Conservation (phyloP, 2,329 filamentous ascomycete species). For the Tolypocladium tropicale region DNA sequence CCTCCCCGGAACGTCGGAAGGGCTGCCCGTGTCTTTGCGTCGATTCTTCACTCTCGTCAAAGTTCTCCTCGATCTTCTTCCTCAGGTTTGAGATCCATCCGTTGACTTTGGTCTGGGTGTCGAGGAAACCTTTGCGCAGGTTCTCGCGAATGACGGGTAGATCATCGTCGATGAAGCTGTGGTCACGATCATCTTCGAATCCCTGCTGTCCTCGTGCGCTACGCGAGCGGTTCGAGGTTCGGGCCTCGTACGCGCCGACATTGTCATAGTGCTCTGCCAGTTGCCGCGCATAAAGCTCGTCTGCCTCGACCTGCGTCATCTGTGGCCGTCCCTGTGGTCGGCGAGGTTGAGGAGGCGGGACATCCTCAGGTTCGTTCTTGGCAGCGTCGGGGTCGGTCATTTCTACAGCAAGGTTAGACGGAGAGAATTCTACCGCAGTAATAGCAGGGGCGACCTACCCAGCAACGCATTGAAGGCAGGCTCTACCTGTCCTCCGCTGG, state of each 20-base stretch:
- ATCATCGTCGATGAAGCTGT: constrained; percentile 93
- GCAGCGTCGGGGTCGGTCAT: constrained; percentile 71
- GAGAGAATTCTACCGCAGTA: not conserved
- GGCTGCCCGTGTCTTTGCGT: constrained; percentile 19
- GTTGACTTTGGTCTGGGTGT: constrained; percentile 90
- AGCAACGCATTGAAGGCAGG: constrained; percentile 92
- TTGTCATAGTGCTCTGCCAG: constrained; percentile 84
- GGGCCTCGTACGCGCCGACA: constrained; percentile 44
- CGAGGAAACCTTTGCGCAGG: constrained; percentile 84
- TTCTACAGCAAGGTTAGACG: constrained; percentile 30
- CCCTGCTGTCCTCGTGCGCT: constrained; percentile 29
- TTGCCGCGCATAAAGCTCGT: constrained; percentile 86
- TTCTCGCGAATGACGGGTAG: constrained; percentile 89
- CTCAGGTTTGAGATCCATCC: constrained; percentile 84
- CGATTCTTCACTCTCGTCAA: constrained; percentile 54
- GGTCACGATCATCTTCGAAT: constrained; percentile 56
- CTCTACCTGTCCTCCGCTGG: constrained; percentile 80
- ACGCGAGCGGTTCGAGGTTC: constrained; percentile 36
- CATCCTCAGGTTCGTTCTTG: constrained; percentile 41
- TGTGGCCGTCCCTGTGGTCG: constrained; percentile 54
- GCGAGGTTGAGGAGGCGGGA: constrained; percentile 68
- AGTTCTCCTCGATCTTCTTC: constrained; percentile 88
- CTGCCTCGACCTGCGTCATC: constrained; percentile 75
- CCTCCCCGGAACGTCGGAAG: constrained; percentile 46
- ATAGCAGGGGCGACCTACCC: constrained; percentile 34